A percentile compares a stretch with the other conserved stretches of the same genome.
Conservation (phyloP, 1,284 basidiomycete species). For the Rhizoctonia solani region DNA sequence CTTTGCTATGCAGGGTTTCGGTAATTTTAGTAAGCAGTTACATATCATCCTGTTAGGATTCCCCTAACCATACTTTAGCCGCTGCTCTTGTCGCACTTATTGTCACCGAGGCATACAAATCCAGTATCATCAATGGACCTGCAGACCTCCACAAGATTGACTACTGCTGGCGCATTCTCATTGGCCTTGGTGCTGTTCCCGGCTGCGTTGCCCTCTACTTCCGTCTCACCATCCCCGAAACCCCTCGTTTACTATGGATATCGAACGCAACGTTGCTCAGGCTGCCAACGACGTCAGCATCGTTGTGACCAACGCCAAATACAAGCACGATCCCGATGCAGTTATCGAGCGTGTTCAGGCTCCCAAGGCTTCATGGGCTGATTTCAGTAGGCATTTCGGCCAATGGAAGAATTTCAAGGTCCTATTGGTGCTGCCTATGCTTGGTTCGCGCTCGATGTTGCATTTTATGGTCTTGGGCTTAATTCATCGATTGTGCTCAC, state of each 20-base stretch:
- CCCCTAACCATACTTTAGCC: constrained; percentile 43
- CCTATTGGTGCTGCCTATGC: constrained; percentile 55
- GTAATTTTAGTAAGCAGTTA: constrained; percentile 47
- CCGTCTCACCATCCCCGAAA: constrained; percentile 53
- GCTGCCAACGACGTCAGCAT: constrained; percentile 68
- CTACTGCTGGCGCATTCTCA: constrained; percentile 53
- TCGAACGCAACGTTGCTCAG: constrained; percentile 80
- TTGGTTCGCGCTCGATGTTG: constrained; percentile 77
- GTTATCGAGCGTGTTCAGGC: constrained; percentile 61
- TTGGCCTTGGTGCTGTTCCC: constrained; percentile 52
- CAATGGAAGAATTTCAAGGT: constrained; percentile 54
- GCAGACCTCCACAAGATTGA: constrained; percentile 51
- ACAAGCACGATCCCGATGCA: constrained; percentile 59
- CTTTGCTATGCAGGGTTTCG: constrained; percentile 56
- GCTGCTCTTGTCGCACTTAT: constrained; percentile 73
- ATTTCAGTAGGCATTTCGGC: constrained; percentile 58
- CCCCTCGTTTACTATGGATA: constrained; percentile 86
- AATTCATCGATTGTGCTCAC: constrained; percentile 68
- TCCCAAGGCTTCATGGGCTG: constrained; percentile 64
- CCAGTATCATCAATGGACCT: constrained; percentile 56
- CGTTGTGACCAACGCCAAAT: constrained; percentile 59
- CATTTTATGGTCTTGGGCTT: constrained; percentile 81
- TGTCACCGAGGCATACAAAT: constrained; percentile 70
- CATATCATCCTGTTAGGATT: not conserved
- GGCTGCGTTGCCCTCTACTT: constrained; percentile 53